Base-by-base conservation (phyloP, 2,329 filamentous ascomycete species). In the Penicillium decumbens region DNA sequence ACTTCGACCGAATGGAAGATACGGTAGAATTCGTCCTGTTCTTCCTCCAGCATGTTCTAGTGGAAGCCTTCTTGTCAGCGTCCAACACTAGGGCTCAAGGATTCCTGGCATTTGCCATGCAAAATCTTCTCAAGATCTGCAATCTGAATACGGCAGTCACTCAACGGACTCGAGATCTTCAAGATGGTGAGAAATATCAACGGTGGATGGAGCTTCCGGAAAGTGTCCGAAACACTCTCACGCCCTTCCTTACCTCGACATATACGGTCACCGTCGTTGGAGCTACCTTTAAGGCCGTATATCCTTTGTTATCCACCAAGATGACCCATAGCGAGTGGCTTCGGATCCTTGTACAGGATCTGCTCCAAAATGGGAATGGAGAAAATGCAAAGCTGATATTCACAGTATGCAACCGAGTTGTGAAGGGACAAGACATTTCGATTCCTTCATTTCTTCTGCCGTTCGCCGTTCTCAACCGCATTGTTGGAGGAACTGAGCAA, bases 71-170 rank as follows among this genome's bases (percentile, higher is more conserved):
- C 64, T 76, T 95, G 38, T 95, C 92, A 1, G 87, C 89, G 1
- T 93, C 87, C 0, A 95, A 96, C 65, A 87, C 90, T 2, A 85
- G 83, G 56, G 80, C 90, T 5, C 93, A 97, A 68, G 91, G 90
- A 0, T 95, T 95, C 65, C 77, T 99, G 15, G 92, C 92, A 1
- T 98, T 88, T 69, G 88, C 87, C 1, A 96, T 98, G 84, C 93
- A 99, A 69, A 87, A 95, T 61, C 78, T 97, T 35, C 78, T 97
- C 3, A 84, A 85, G 39, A 83, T 85, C 57, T 89, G 87, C 62
- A 84, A 87, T 25, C 84, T 96, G 62, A 83, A 78, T 50, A 75
- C 79, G 9, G 81, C 76, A 18, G 72, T 77, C 33, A 72, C 73
- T 27, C 67, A 77, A 15, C 74, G 77, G 39, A 74, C 77, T 33